phyloP scores from a whole-genome alignment of 495 filamentous ascomycete species.

The Penicillium arizonense region DNA sequence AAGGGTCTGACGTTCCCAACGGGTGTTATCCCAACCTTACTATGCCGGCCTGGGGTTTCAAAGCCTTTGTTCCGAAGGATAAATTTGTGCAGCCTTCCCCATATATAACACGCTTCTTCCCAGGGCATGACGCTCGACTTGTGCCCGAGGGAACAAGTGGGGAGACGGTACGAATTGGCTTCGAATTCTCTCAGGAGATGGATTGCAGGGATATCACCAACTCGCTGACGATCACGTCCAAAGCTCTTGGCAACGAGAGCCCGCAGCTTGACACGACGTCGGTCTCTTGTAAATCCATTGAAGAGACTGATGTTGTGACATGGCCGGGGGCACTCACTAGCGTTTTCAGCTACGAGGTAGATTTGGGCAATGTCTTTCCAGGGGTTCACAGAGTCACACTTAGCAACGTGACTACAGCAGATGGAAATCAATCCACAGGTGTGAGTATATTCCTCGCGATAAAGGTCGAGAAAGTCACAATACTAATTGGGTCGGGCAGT shows the following conservation, averaged over 20 bases:
- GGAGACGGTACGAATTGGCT: constrained; percentile 38
- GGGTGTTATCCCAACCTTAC: constrained; percentile 50
- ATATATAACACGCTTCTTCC: constrained; percentile 55
- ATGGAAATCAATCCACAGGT: constrained; percentile 35
- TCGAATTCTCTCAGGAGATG: constrained; percentile 58
- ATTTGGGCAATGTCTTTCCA: constrained; percentile 45
- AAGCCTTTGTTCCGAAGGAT: constrained; percentile 52
- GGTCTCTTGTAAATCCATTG: constrained; percentile 7
- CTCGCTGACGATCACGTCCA: constrained; percentile 45
- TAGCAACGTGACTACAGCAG: constrained; percentile 39
- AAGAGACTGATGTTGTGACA: constrained; percentile 18
- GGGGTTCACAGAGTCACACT: constrained; percentile 47
- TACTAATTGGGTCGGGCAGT: constrained; percentile 33
- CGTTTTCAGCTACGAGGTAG: constrained; percentile 35
- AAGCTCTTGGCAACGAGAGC: constrained; percentile 19
- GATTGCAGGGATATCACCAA: constrained; percentile 43
- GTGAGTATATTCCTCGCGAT: constrained; percentile 11
- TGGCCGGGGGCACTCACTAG: constrained; percentile 32
- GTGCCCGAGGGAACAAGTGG: constrained; percentile 31
- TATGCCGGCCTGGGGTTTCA: constrained; percentile 53
- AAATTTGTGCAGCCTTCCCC: constrained; percentile 45
- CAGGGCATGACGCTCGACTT: constrained; percentile 55
- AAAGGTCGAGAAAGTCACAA: not conserved
- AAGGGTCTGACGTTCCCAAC: constrained; percentile 28
- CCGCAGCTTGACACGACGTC: constrained; percentile 25